phyloP scores from a whole-genome alignment of 1,284 basidiomycete genomes.

The Pseudozyma flocculosa region DNA sequence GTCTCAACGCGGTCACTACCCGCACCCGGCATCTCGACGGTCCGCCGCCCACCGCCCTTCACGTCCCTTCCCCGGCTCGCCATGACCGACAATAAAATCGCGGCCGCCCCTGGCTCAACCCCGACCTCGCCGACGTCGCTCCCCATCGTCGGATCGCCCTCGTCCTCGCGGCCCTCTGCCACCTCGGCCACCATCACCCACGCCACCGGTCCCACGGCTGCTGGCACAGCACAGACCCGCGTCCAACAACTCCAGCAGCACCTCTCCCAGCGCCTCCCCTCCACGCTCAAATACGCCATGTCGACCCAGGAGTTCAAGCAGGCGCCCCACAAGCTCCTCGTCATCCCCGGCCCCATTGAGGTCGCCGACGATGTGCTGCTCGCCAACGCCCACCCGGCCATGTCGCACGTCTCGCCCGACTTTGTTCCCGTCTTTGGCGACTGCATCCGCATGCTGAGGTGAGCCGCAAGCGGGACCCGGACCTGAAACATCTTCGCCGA shows the following conservation, averaged over 20 bases:
- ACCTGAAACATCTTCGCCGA: conserved; percentile 66
- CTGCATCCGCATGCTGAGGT: conserved; percentile 84
- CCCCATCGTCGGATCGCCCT: neutral
- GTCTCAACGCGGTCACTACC: too few species aligned
- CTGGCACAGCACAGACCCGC: conserved; percentile 16
- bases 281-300: conserved; percentile 32
- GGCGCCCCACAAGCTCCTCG: conserved; percentile 55
- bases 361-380: conserved; percentile 70
- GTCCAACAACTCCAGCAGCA: conserved; percentile 30
- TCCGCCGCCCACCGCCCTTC: too few species aligned
- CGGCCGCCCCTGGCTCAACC: neutral
- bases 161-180: neutral
- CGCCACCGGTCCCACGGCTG: conserved; percentile 2
- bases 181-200: conserved; percentile 1
- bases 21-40: too few species aligned
- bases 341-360: conserved; percentile 80
- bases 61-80: too few species aligned
- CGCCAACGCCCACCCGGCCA: conserved; percentile 55
- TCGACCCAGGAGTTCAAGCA: conserved; percentile 46
- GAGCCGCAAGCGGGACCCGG: too few species aligned
- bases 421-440: conserved; percentile 89
- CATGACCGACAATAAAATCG: too few species aligned
- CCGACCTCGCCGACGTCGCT: neutral
- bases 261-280: conserved; percentile 28
- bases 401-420: conserved; percentile 78